These are phyloP conservation scores for Fusarium neocosmosporiellum DNA, from an alignment of 2,329 filamentous ascomycete genomes.

Conservation along the genomic window DNA sequence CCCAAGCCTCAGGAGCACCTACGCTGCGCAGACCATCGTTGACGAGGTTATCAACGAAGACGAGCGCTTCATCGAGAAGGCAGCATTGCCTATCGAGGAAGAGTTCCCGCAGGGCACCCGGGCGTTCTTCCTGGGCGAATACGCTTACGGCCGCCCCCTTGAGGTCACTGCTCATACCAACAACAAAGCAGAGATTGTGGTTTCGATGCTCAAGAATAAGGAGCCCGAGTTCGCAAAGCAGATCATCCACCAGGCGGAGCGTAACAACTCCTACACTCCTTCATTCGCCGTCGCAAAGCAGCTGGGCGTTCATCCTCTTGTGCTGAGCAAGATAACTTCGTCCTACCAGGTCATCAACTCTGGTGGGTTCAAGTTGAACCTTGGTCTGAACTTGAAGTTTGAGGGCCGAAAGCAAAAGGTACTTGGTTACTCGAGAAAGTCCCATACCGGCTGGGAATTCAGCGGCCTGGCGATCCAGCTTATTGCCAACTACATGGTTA, in stretches of 20 bases:
- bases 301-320: conserved; percentile 84
- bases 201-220: conserved; percentile 77
- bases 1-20: conserved; percentile 86
- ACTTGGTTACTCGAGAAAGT: conserved; percentile 91
- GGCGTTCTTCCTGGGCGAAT: conserved; percentile 95
- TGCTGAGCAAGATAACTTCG: conserved; percentile 95
- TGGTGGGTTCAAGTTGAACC: conserved; percentile 84
- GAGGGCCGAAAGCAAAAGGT: conserved; percentile 96
- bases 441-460: conserved; percentile 92
- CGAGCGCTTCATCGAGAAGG: conserved; percentile 90
- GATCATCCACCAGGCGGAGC: conserved; percentile 78
- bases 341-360: conserved; percentile 86
- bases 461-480: conserved; percentile 85
- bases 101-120: conserved; percentile 87
- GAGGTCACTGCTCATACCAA: conserved; percentile 80
- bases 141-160: conserved; percentile 90
- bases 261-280: conserved; percentile 80
- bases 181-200: conserved; percentile 81
- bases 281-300: conserved; percentile 90
- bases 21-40: conserved; percentile 91
- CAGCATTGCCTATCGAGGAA: conserved; percentile 87
- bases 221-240: conserved; percentile 85
- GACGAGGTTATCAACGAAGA: conserved; percentile 92
- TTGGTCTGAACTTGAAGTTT: conserved; percentile 96
- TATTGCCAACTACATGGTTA: conserved; percentile 88